Percentiles rank a stretch among this genome's conserved stretches.
Evolutionary conservation across 805 yeast species (phyloP).

Genomic region (Candida tibetensis): DNA sequence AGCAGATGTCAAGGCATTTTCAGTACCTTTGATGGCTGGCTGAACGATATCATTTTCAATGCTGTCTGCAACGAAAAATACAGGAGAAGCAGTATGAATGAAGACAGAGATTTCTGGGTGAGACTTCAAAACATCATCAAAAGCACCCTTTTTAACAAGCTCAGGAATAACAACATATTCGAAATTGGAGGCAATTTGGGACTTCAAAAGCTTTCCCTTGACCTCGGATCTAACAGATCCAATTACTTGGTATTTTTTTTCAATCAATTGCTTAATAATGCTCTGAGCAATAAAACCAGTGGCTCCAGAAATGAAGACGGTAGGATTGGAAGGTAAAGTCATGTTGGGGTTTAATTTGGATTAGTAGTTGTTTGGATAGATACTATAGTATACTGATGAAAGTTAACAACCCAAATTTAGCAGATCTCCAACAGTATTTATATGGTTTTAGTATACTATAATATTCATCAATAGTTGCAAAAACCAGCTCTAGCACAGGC

Average conservation of each 20-base stretch:
- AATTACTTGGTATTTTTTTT: conserved; percentile 39
- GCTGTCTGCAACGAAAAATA: conserved; percentile 17
- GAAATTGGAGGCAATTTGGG: conserved; percentile 13
- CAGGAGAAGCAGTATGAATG: conserved; percentile 37
- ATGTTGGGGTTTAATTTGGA: too few relatives aligned
- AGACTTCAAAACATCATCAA: conserved; percentile 24
- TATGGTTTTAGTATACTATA: too few relatives aligned
- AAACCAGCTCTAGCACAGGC: too few relatives aligned
- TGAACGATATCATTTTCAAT: conserved; percentile 18
- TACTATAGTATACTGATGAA: too few relatives aligned
- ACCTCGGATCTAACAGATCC: conserved; percentile 44
- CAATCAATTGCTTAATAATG: conserved; percentile 34
- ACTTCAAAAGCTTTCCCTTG: conserved; percentile 30
- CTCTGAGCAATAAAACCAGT: conserved; percentile 53
- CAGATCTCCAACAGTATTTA: too few relatives aligned
- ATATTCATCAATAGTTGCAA: too few relatives aligned
- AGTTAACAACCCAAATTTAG: too few relatives aligned
- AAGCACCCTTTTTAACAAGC: conserved; percentile 22
- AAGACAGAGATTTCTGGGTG: conserved; percentile 27
- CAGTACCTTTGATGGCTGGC: conserved; percentile 34
- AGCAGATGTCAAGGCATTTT: conserved; percentile 20
- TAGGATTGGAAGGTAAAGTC: too few relatives aligned
- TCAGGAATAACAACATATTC: conserved; percentile 23
- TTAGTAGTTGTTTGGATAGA: too few relatives aligned
- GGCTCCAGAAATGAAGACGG: conserved; percentile 49